Evolutionary conservation across 331 rosid species (phyloP).

Genomic region (Acacia concinna): DNA sequence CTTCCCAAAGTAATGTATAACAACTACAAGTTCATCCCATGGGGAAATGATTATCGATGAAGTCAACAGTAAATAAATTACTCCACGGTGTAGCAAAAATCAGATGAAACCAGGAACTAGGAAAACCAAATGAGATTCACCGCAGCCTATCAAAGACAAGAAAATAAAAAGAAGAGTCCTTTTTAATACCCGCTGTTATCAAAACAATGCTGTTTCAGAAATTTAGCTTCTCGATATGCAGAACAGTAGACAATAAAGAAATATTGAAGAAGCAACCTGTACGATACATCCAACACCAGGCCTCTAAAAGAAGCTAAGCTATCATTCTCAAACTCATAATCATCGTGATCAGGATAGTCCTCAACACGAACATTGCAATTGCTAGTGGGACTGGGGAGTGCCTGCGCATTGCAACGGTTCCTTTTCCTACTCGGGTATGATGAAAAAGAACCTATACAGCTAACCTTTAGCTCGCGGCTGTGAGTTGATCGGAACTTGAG

Average conservation of each 20-base stretch:
- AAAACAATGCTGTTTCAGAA: neutral
- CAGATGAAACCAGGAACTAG: conserved; percentile 10
- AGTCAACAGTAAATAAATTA: neutral
- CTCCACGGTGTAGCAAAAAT: neutral
- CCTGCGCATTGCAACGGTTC: conserved; percentile 46
- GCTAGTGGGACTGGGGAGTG: conserved; percentile 37
- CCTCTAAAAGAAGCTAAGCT: conserved; percentile 84
- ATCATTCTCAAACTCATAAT: conserved; percentile 48
- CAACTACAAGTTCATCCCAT: neutral
- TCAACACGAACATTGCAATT: conserved; percentile 51
- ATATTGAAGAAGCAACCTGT: conserved; percentile 60
- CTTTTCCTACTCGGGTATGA: conserved; percentile 37
- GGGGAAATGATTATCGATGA: neutral
- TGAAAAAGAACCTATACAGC: conserved; percentile 36
- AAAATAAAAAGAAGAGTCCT: neutral
- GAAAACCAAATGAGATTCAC: conserved; percentile 9
- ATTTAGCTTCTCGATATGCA: neutral
- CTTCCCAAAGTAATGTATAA: conserved; percentile 12
- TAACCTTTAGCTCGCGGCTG: conserved; percentile 39
- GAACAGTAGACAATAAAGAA: conserved; percentile 4
- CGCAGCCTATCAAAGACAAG: neutral
- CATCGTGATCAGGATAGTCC: conserved; percentile 21
- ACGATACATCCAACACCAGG: conserved; percentile 89
- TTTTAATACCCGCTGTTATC: neutral
- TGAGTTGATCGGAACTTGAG: conserved; percentile 44